phyloP scores from a whole-genome alignment of 108 stramenopile species.

The Pinguiococcus pyrenoidosus region DNA sequence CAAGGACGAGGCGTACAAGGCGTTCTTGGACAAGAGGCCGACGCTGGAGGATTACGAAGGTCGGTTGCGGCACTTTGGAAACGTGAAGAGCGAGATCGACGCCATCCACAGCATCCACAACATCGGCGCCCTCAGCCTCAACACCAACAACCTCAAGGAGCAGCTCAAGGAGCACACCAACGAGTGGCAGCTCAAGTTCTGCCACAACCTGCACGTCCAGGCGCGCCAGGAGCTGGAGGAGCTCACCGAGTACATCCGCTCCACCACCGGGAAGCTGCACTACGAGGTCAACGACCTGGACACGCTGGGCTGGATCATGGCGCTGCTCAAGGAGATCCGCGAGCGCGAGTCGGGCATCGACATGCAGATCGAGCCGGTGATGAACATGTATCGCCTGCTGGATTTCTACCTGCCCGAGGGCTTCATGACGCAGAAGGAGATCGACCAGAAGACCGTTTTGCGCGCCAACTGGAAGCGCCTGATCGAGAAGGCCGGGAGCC shows the following conservation, averaged over 20 bases:
- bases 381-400: conserved; percentile 80
- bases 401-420: conserved; percentile 61
- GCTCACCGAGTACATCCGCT: conserved; percentile 64
- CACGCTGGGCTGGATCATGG: conserved; percentile 63
- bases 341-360: conserved; percentile 41
- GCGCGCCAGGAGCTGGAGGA: conserved; percentile 44
- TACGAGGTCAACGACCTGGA: conserved; percentile 53
- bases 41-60: conserved; percentile 58
- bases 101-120: conserved; percentile 55
- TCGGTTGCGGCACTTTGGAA: conserved; percentile 47
- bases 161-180: conserved; percentile 56
- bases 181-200: conserved; percentile 56
- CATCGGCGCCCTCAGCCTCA: conserved; percentile 71
- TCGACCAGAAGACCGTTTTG: conserved; percentile 73
- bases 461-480: conserved; percentile 67
- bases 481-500: conserved; percentile 48
- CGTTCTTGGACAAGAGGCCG: conserved; percentile 52
- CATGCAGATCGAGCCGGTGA: conserved; percentile 58
- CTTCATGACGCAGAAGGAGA: conserved; percentile 79
- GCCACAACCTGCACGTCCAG: conserved; percentile 40
- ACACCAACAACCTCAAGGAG: conserved; percentile 54
- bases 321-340: conserved; percentile 42
- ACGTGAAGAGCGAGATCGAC: conserved; percentile 50
- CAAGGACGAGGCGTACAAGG: conserved; percentile 59
- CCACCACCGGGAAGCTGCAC: conserved; percentile 27